These are phyloP conservation scores for Moesziomyces sp. DNA, from an alignment of 1,284 basidiomycete species.

Conservation along the genomic window DNA sequence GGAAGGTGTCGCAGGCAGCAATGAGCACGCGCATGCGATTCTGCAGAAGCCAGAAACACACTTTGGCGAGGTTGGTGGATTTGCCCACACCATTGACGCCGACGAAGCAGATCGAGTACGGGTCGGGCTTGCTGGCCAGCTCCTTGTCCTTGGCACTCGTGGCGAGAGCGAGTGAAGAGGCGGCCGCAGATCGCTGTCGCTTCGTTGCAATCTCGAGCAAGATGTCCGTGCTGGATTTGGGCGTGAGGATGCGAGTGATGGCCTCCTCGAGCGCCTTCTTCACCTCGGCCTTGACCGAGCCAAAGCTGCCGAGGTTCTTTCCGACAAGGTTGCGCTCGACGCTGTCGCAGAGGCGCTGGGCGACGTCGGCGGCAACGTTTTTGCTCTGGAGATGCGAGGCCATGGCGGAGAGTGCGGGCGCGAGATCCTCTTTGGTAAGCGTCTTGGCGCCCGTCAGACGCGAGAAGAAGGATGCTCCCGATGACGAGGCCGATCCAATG, in stretches of 20 bases:
- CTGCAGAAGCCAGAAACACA: slow-evolving; percentile 98
- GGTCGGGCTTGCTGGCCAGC: slow-evolving; percentile 73
- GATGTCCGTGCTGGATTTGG: slow-evolving; percentile 94
- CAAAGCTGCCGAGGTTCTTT: slow-evolving; percentile 70
- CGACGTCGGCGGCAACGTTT: slow-evolving; percentile 95
- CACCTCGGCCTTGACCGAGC: slow-evolving; percentile 82
- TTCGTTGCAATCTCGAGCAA: slow-evolving; percentile 76
- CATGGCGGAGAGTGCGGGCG: slow-evolving; percentile 91
- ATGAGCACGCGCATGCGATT: slow-evolving; percentile 93
- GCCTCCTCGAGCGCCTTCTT: slow-evolving; percentile 83
- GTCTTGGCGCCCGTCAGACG: slow-evolving; percentile 79
- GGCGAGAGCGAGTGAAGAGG: slow-evolving; percentile 65
- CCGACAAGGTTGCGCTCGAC: slow-evolving; percentile 90
- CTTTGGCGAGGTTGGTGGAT: slow-evolving; percentile 96
- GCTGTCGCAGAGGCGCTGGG: slow-evolving; percentile 91
- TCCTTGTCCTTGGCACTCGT: slow-evolving; percentile 66
- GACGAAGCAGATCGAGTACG: slow-evolving; percentile 94
- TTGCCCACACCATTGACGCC: slow-evolving; percentile 99
- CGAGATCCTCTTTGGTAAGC: slow-evolving; percentile 83
- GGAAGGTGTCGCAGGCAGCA: slow-evolving; percentile 98
- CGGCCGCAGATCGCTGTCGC: slow-evolving; percentile 53
- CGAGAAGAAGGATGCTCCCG: slow-evolving; percentile 52
- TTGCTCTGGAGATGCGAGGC: slow-evolving; percentile 98
- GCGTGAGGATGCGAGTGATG: slow-evolving; percentile 92
- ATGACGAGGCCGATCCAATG: slow-evolving; percentile 65